Evolutionary conservation across 2,329 filamentous ascomycete genomes (phyloP).

Genomic region (Arthrobotrys entomopaga): DNA sequence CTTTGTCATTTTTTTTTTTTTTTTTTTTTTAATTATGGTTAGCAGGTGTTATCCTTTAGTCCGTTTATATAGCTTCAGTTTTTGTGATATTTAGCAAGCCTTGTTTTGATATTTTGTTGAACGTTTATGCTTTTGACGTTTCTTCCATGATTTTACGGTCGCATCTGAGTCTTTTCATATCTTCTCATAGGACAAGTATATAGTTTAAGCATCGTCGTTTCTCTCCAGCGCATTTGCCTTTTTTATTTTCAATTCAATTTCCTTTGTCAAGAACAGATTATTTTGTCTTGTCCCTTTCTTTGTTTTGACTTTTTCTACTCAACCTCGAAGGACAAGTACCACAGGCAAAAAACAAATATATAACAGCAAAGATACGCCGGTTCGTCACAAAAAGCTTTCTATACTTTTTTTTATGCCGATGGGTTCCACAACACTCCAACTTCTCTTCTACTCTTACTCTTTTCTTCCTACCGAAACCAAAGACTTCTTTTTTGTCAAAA

Average conservation of each 20-base stretch:
- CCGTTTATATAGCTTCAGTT: constrained; percentile 18
- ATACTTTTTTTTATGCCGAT: constrained; percentile 52
- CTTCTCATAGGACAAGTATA: constrained; percentile 50
- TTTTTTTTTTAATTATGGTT: constrained; percentile 23
- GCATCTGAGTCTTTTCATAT: constrained; percentile 28
- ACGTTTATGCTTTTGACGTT: constrained; percentile 36
- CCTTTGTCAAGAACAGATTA: constrained; percentile 48
- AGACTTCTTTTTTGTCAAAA: constrained; percentile 47
- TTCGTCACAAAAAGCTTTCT: constrained; percentile 55
- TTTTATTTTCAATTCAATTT: constrained; percentile 41
- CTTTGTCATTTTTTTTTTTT: constrained; percentile 23
- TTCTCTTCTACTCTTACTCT: constrained; percentile 24
- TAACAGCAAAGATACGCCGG: constrained; percentile 52
- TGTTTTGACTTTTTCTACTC: constrained; percentile 25
- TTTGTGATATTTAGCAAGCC: constrained; percentile 53
- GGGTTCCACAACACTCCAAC: constrained; percentile 44
- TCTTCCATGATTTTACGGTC: constrained; percentile 29
- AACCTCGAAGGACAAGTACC: constrained; percentile 29
- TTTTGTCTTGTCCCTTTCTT: constrained; percentile 45
- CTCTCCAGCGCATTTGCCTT: constrained; percentile 27
- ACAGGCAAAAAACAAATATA: constrained; percentile 50
- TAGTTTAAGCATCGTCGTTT: constrained; percentile 36
- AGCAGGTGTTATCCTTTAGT: constrained; percentile 44
- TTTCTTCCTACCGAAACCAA: constrained; percentile 25
- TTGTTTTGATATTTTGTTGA: constrained; percentile 31